Base-by-base conservation (phyloP, 2,329 filamentous ascomycete species). In the Didymella pinodella region DNA sequence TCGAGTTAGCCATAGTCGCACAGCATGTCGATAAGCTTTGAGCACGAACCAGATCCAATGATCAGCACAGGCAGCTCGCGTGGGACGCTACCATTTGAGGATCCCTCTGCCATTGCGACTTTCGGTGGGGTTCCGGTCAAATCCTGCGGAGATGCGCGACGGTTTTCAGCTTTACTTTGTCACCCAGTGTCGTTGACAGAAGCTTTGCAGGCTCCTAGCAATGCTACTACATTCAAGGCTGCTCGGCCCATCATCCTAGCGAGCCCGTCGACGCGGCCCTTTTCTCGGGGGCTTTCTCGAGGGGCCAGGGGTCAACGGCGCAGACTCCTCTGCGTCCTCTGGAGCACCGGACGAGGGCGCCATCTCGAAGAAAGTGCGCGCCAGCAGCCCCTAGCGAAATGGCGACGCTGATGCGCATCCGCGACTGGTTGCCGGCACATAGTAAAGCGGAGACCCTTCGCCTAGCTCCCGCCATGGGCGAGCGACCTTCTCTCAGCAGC, bases 41-140 rank as follows among this genome's bases (percentile, higher is more conserved):
- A 36, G 41, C 29, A 66, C 65, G 32, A 61, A 75, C 73, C 73
- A 46, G 74, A 72, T 16, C 74, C 74, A 60, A 77, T 64, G 40
- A 76, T 68, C 29, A 77, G 65, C 48, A 73, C 54, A 26, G 72
- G 70, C 34, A 66, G 49, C 25, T 46, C 20, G 32, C 18, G 26
- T 34, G 48, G 31, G 31, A 18, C 48, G 44, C 44, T 16, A 31
- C 40, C 18, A n/a, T 40, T 43, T 8, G 18, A 14, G 22, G 56
- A 22, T 41, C n/a, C 36, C 40, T 40, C 56, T 41, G 46, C 26
- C 56, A 59, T 59, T 48, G 49, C 40, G 29, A 44, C 16, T 44
- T 14, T 44, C n/a, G 12, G 16, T 36, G 14, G n/a, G 22, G 49
- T 46, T 32, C 31, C 31, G 14, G 16, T 32, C 16, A 28, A 44